Conservation (phyloP, 164 flowering plant genomes). For the Berberis vulgaris region DNA sequence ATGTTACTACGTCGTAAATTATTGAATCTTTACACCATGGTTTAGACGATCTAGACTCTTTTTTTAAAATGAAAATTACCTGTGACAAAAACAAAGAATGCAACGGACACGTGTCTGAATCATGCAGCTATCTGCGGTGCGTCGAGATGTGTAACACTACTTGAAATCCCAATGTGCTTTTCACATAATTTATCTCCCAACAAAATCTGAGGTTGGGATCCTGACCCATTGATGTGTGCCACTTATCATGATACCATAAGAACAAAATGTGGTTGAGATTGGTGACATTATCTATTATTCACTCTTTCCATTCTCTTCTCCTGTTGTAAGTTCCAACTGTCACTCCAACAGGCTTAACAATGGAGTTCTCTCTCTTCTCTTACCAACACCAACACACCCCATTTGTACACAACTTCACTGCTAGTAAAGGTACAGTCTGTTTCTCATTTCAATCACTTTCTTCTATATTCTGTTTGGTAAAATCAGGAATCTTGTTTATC, state of each 20-base stretch:
- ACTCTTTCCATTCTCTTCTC: background rate
- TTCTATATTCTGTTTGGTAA: background rate
- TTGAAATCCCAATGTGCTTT: no score
- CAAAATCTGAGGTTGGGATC: no score
- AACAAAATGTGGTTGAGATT: constrained; percentile 11
- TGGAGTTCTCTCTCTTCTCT: constrained; percentile 28
- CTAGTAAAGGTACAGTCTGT: background rate
- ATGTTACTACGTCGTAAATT: no score
- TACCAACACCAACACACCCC: constrained; percentile 8
- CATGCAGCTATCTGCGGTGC: no score
- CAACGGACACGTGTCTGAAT: no score
- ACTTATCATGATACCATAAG: background rate
- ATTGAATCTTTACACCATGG: no score
- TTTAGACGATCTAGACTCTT: no score
- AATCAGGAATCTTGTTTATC: background rate
- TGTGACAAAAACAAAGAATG: no score
- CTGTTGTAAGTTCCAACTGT: background rate
- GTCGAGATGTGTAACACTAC: no score
- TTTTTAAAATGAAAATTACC: no score
- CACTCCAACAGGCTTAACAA: constrained; percentile 9
- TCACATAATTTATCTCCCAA: no score
- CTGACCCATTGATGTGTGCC: background rate
- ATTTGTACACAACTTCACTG: constrained; percentile 6
- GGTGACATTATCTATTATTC: constrained; percentile 1
- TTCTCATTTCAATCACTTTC: background rate